Base-by-base conservation (phyloP, 1,284 basidiomycete genomes). In the Cronartium quercuum region DNA sequence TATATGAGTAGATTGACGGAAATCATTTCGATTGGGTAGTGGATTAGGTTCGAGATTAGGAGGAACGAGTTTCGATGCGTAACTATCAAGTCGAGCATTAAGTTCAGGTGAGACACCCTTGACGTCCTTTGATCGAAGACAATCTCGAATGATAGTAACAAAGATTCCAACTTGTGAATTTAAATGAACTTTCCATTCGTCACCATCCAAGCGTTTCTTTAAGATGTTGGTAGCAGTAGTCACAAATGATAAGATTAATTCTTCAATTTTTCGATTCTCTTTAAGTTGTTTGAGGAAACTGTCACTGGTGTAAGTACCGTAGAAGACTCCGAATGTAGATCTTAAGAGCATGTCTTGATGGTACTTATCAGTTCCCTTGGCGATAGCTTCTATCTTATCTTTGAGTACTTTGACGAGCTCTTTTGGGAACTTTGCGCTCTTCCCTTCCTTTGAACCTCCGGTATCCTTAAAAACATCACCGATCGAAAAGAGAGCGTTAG, bases 191-290 rank as follows among this genome's bases (percentile, higher is more conserved):
- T 96, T 97, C 93, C 94, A 97, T 13, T 88, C 89, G 62, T 96
- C 92, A n/a, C 83, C 84, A 21, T 86, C 88, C 9, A 80, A 76
- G 18, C 77, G 75, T 68, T 77, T 78, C 65, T 78, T 80, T 18
- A 78, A 71, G 29, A 79, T 73, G 29, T 87, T 86, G 0, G 91
- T 92, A 3, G 93, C 91, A 60, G 92, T 89, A 1, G 94, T 91
- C 15, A 94, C 94, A 80, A 97, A 98, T 85, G 91, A 90, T 67
- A 98, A 86, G 77, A 99, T 95, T 76, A 98, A 88, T 78, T 97
- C 94, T 83, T 99, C 96, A 68, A 98, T 91, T 84, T 95, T 96
- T 63, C 96, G 86, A 80, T 93, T 94, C 82, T 97, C 94, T 82
- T 93, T 92, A 87, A 98, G 89, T 80, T 94, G 91, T 57, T 88